Conservation (phyloP, 108 stramenopile species). For the Mayamaea pseudoterrestris region DNA sequence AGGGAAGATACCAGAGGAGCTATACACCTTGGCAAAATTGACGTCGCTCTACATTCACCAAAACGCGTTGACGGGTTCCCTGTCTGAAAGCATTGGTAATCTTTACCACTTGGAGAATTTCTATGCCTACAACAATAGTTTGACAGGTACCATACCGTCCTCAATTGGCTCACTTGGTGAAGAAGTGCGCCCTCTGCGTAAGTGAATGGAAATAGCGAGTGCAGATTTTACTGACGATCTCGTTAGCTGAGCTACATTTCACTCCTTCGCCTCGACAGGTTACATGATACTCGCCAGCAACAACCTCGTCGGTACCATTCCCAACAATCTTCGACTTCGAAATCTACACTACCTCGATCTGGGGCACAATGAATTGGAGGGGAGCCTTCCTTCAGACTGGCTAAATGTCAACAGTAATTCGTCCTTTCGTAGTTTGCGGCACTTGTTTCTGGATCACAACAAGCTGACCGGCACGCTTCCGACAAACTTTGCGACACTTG, state of each 20-base stretch:
- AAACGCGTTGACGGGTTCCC: background rate
- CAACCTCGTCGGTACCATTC: slow-evolving; percentile 12
- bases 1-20: slow-evolving; percentile 10
- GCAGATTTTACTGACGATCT: no score
- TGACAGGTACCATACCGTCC: slow-evolving; percentile 6
- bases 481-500: background rate
- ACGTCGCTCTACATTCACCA: background rate
- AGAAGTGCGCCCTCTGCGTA: background rate
- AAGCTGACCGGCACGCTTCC: background rate
- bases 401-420: background rate
- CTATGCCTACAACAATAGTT: slow-evolving; percentile 14
- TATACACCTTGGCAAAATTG: slow-evolving; percentile 7
- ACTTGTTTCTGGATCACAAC: slow-evolving; percentile 1
- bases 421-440: background rate
- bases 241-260: no score
- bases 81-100: background rate
- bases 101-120: background rate
- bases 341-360: slow-evolving; percentile 11
- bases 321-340: slow-evolving; percentile 5
- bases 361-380: slow-evolving; percentile 12
- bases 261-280: no score
- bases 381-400: slow-evolving; percentile 9
- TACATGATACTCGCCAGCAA: slow-evolving; percentile 1
- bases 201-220: background rate
- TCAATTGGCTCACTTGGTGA: background rate